Base-by-base conservation (phyloP, 352 stramenopile species). In the Phytophthora sp. region DNA sequence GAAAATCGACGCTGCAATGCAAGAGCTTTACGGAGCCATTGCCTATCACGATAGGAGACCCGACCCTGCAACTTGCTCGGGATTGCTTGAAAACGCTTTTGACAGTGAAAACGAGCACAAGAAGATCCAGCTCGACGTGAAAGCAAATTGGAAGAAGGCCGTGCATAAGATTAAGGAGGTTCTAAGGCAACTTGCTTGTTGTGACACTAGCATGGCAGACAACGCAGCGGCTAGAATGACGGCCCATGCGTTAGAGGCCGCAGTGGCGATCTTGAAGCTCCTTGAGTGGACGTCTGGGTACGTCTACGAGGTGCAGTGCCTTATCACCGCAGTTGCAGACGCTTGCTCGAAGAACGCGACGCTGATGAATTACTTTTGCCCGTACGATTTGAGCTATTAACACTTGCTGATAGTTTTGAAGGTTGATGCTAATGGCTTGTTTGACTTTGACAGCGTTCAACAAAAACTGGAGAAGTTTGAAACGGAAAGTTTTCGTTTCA, bases 281-380 rank as follows among this genome's bases (percentile, higher is more conserved):
- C 13, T 53, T 53, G 45, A 53, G n/a, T 53, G 45, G 45, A 53
- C 24, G 4, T 6, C n/a, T 26, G 45, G 38, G 45, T 27, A n/a
- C 38, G 0, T 38, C 13, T 38, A 53, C 2, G 45, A 38, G 45
- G 26, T 53, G 16, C 45, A 53, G 1, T 8, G 13, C n/a, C 45
- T 53, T 38, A 6, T n/a, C 7, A 27, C n/a, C n/a, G 44, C 45
- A 8, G n/a, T 53, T 9, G 5, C 27, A n/a, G 15, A 16, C 16
- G 20, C 23, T 35, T 51, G 44, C 16, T 33, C 21, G 0, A 24
- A 6, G 26, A 53, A 53, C 16, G 18, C 7, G 27, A 12, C 26
- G 26, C 29, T 53, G 27, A 24, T 3, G 27, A 53, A 1, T 5
- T 12, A n/a, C 7, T 53, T 38, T n/a, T 2, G 16, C 16, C 15